phyloP scores from a whole-genome alignment of 305 asterid genomes.

The Fraxinus xanthoxyloides region DNA sequence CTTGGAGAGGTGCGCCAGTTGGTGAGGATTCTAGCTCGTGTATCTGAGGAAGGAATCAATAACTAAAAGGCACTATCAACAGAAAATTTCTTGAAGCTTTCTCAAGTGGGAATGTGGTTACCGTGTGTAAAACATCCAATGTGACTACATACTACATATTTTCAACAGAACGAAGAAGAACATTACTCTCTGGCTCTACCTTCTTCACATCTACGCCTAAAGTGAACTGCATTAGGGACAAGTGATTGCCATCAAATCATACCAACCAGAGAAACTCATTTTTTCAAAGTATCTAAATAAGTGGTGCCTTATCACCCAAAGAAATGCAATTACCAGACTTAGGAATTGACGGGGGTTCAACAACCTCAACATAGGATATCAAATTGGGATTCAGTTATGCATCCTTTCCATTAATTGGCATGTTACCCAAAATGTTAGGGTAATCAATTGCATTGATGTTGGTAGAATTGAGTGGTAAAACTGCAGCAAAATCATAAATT shows the following conservation, averaged over 20 bases:
- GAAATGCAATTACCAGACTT: no score
- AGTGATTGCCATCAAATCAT: background rate
- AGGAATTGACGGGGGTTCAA: no score
- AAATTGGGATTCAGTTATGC: no score
- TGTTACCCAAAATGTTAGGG: no score
- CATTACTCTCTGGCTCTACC: constrained; percentile 91
- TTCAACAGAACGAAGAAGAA: constrained; percentile 88
- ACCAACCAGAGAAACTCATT: background rate
- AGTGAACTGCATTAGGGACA: constrained; percentile 49
- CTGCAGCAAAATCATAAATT: no score
- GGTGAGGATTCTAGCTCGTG: background rate
- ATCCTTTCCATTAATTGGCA: no score
- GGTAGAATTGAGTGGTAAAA: no score
- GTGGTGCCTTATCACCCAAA: background rate
- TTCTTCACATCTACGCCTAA: constrained; percentile 80
- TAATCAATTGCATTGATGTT: no score
- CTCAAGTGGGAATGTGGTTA: constrained; percentile 30
- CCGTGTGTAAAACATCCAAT: constrained; percentile 79
- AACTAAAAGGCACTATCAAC: background rate
- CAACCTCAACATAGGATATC: no score
- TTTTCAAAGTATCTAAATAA: background rate
- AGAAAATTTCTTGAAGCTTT: constrained; percentile 16
- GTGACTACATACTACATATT: constrained; percentile 97
- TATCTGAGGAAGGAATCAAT: constrained; percentile 14
- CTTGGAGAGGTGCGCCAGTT: no score